These are phyloP conservation scores for Eimeria sp. DNA, from an alignment of 169 alveolate species.

Conservation along the genomic window DNA sequence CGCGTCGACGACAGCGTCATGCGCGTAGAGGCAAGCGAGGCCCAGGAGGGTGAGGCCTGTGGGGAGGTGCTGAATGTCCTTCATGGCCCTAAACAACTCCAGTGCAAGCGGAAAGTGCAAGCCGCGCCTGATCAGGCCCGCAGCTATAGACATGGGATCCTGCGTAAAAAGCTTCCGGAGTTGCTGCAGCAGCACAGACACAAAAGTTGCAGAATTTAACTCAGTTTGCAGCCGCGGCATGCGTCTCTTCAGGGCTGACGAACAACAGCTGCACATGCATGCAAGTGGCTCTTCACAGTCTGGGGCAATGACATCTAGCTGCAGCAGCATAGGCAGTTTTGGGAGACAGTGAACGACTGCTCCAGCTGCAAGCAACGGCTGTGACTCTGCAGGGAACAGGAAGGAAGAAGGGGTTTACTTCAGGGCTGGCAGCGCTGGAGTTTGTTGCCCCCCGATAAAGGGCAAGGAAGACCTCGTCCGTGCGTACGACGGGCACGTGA, in stretches of 20 bases:
- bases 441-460: constrained; percentile 52
- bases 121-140: constrained; percentile 66
- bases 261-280: background rate
- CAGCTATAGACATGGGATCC: constrained; percentile 77
- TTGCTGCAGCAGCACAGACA: constrained; percentile 14
- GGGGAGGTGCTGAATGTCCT: constrained; percentile 56
- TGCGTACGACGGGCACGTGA: constrained; percentile 20
- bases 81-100: constrained; percentile 55
- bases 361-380: background rate
- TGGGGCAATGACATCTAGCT: too few species aligned
- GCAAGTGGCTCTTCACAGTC: background rate
- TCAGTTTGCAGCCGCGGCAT: background rate
- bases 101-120: constrained; percentile 47
- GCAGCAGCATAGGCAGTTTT: too few species aligned
- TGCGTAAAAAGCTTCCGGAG: background rate
- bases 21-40: constrained; percentile 61
- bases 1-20: constrained; percentile 44
- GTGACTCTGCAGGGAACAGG: background rate
- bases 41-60: constrained; percentile 74
- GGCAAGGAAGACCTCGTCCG: constrained; percentile 32
- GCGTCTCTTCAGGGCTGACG: background rate
- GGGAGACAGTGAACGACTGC: background rate
- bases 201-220: background rate
- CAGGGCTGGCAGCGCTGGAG: constrained; percentile 34
- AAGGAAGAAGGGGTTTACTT: background rate